Percentiles rank a stretch among this genome's conserved stretches.
phyloP scores from a whole-genome alignment of 2,329 filamentous ascomycete species.

The Simplicillium sp. region DNA sequence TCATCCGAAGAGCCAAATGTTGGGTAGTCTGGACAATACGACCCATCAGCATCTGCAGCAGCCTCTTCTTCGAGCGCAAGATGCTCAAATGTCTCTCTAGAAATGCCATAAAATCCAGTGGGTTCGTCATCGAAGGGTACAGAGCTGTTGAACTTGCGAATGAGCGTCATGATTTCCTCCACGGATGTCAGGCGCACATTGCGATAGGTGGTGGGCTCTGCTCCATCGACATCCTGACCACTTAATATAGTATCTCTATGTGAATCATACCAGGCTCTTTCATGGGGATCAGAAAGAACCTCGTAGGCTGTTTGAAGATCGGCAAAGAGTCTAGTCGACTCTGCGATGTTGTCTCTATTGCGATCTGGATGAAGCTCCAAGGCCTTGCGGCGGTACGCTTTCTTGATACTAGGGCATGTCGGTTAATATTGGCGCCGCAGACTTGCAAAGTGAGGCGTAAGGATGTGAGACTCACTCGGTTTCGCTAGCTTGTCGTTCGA shows the following conservation, averaged over 20 bases:
- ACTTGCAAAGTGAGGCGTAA: too few species aligned
- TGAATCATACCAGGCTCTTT: slow-evolving; percentile 95
- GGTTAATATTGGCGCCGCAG: too few species aligned
- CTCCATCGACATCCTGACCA: slow-evolving; percentile 42
- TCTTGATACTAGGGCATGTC: slow-evolving; percentile 60
- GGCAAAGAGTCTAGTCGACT: slow-evolving; percentile 76
- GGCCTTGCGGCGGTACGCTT: slow-evolving; percentile 82
- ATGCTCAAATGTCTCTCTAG: slow-evolving; percentile 68
- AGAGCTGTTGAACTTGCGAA: slow-evolving; percentile 69
- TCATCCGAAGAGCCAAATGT: slow-evolving; percentile 73
- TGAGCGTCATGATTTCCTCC: slow-evolving; percentile 67
- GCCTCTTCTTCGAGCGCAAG: slow-evolving; percentile 72
- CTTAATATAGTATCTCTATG: slow-evolving; percentile 78
- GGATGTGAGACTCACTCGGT: slow-evolving; percentile 54
- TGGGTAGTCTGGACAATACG: slow-evolving; percentile 59
- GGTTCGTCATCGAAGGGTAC: slow-evolving; percentile 74
- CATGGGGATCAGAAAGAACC: slow-evolving; percentile 90
- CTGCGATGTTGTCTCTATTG: slow-evolving; percentile 78
- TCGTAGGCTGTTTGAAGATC: slow-evolving; percentile 92
- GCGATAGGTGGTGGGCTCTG: slow-evolving; percentile 49
- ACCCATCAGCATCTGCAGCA: slow-evolving; percentile 59
- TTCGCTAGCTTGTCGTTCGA: slow-evolving; percentile 64
- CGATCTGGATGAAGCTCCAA: slow-evolving; percentile 92
- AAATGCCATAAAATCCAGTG: slow-evolving; percentile 74
- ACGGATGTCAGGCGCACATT: slow-evolving; percentile 70